Percentiles rank a stretch among this genome's conserved stretches.
phyloP scores from a whole-genome alignment of 352 stramenopile species.

The Globisporangium perplexum region DNA sequence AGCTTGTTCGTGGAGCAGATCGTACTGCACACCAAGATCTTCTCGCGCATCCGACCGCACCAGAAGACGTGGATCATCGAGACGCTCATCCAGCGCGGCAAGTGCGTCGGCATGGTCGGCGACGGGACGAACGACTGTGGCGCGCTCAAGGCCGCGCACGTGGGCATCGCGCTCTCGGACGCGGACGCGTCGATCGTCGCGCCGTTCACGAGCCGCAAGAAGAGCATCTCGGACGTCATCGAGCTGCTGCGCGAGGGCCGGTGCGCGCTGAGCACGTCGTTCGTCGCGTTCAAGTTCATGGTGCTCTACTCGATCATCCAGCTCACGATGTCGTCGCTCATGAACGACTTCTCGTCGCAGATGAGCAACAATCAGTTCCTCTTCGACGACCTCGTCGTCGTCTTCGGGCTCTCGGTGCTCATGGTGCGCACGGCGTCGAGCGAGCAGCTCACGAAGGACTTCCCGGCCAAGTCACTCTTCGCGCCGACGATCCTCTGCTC shows the following conservation, averaged over 20 bases:
- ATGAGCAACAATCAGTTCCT: slow-evolving; percentile 80
- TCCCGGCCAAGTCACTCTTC: slow-evolving; percentile 59
- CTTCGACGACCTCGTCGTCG: slow-evolving; percentile 68
- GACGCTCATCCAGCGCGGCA: slow-evolving; percentile 45
- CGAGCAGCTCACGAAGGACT: slow-evolving; percentile 29
- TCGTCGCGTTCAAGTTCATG: slow-evolving; percentile 90
- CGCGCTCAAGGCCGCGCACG: slow-evolving; percentile 88
- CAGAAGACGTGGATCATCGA: slow-evolving; percentile 82
- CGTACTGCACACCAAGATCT: slow-evolving; percentile 56
- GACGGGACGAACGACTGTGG: slow-evolving; percentile 88
- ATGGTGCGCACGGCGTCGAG: slow-evolving; percentile 60
- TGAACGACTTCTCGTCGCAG: slow-evolving; percentile 57
- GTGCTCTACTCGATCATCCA: slow-evolving; percentile 91
- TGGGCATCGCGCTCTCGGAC: slow-evolving; percentile 85
- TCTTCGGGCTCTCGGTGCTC: slow-evolving; percentile 62
- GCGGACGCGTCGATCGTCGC: slow-evolving; percentile 88
- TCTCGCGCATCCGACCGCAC: slow-evolving; percentile 63
- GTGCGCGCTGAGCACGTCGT: slow-evolving; percentile 85
- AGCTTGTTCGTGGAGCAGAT: slow-evolving; percentile 46
- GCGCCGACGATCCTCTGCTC: slow-evolving; percentile 49
- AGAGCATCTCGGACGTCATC: slow-evolving; percentile 77
- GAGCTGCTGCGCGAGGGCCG: slow-evolving; percentile 86
- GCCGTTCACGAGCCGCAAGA: slow-evolving; percentile 88
- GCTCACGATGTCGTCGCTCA: slow-evolving; percentile 56
- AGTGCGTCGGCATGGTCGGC: slow-evolving; percentile 63